Base-by-base conservation (phyloP, 129 eudicot species). In the Centella asiatica region DNA sequence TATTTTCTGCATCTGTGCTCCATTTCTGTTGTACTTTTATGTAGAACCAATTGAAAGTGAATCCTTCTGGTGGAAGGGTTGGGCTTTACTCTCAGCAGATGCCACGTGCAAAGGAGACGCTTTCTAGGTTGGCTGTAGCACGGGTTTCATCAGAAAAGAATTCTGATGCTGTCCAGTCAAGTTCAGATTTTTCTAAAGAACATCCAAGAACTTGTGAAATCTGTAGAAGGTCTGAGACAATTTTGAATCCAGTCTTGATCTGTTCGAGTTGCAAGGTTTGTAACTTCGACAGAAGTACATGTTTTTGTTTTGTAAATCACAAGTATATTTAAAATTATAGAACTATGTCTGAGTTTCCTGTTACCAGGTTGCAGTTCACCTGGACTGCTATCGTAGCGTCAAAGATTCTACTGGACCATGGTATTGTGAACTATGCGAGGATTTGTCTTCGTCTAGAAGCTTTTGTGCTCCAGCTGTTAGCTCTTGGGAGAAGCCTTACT, bases 341-440 rank as follows among this genome's bases (percentile, higher is more conserved):
- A 56, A 32, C 18, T 44, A 28, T 59, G 59, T 24, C 36, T 74
- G 28, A 67, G 37, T 18, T 52, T 32, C 31, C 25, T 51, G 57
- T 46, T 69, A 20, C 33, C 85, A 93, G 99, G 94, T 93, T 52
- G 88, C 93, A 33, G 99, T 93, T 70, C 99, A 93, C 80, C 71
- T 88, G 71, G 90, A 78, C 77, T 93, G 99, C 70, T 93, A 93
- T 74, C 80, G 81, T 11, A 80, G 93, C 68, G 92, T 80, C 23
- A 88, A 76, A 74, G 95, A 84, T 49, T 68, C 85, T 39, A 66
- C 95, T 17, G 99, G 99, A 34, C 96, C 99, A 15, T 93, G 99
- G 99, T 84, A 72, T 56, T 93, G 99, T 76, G 99, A 93, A 71
- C 56, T 87, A 67, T 93, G 99, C 69, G 99, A 93, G 50, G 93